A percentile compares a stretch with the other conserved stretches of the same genome.
phyloP scores from a whole-genome alignment of 2,329 filamentous ascomycete species.

The Hypoxylon sp. region DNA sequence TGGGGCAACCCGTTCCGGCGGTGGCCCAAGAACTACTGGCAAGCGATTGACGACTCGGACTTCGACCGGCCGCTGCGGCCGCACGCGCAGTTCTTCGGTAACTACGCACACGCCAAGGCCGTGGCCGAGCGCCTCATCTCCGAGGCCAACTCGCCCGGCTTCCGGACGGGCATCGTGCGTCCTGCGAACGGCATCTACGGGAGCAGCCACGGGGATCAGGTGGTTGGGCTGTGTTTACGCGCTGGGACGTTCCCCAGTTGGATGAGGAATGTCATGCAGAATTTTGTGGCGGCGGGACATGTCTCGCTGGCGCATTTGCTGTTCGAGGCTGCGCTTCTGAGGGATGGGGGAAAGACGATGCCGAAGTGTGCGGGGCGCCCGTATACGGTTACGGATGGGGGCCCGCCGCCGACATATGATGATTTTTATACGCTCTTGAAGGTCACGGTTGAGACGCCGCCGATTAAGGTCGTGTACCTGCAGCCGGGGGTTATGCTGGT shows the following conservation, averaged over 20 bases:
- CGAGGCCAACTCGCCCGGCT: conserved; percentile 51
- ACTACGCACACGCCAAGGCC: conserved; percentile 65
- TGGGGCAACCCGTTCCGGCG: conserved; percentile 59
- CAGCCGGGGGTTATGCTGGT: conserved; percentile 58
- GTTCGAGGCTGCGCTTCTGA: conserved; percentile 66
- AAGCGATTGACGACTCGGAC: conserved; percentile 60
- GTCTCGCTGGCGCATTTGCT: conserved; percentile 68
- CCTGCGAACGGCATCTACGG: conserved; percentile 69
- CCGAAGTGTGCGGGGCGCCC: conserved; percentile 61
- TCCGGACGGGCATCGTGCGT: conserved; percentile 68
- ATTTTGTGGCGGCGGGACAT: conserved; percentile 66
- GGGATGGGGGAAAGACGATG: conserved; percentile 47
- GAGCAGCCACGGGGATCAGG: conserved; percentile 59
- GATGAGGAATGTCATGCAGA: conserved; percentile 62
- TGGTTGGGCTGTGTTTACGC: conserved; percentile 59
- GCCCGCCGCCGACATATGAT: conserved; percentile 59
- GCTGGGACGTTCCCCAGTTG: conserved; percentile 59
- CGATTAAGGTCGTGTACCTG: conserved; percentile 52
- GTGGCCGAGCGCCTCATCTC: conserved; percentile 63
- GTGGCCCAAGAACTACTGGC: conserved; percentile 58
- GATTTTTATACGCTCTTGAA: conserved; percentile 59
- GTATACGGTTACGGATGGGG: conserved; percentile 66
- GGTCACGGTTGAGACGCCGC: conserved; percentile 51
- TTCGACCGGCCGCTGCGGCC: conserved; percentile 56
- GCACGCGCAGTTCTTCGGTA: conserved; percentile 60